Percentiles rank a stretch among this genome's conserved stretches.
Evolutionary conservation across 306 rosid species (phyloP).

Genomic region (Vachellia collinsii): DNA sequence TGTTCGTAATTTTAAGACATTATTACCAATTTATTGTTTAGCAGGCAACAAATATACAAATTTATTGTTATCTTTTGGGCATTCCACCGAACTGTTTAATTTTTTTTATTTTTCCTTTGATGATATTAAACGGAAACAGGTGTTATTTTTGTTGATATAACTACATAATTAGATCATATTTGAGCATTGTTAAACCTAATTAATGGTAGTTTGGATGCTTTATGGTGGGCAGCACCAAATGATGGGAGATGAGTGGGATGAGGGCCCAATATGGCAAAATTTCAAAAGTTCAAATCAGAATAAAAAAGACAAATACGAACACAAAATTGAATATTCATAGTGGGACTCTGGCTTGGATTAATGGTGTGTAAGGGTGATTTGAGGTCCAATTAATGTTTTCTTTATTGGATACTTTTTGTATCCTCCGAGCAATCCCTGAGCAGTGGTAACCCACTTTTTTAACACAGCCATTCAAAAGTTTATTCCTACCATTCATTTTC

Average conservation of each 20-base stretch:
- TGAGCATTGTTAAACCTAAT: too few relatives aligned
- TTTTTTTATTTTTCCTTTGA: too few relatives aligned
- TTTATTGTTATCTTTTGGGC: too few relatives aligned
- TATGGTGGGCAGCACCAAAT: not conserved
- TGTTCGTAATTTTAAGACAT: too few relatives aligned
- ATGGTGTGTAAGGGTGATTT: not conserved
- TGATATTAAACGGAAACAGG: too few relatives aligned
- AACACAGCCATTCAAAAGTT: not conserved
- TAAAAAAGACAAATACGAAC: slow-evolving; percentile 8
- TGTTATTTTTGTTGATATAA: too few relatives aligned
- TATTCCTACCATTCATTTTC: not conserved
- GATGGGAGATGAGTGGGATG: slow-evolving; percentile 39
- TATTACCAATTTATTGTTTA: too few relatives aligned
- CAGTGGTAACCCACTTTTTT: not conserved
- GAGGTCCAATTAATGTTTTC: slow-evolving; percentile 32
- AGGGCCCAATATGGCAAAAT: slow-evolving; percentile 41
- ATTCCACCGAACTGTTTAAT: too few relatives aligned
- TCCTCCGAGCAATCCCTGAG: not conserved
- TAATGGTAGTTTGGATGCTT: too few relatives aligned
- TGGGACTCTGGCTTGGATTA: not conserved
- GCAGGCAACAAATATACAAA: too few relatives aligned
- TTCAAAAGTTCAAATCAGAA: slow-evolving; percentile 38
- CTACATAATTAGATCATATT: too few relatives aligned
- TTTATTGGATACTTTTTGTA: slow-evolving; percentile 38
- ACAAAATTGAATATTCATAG: not conserved